Evolutionary conservation across 768 basidiomycete genomes (phyloP).

Genomic region (Fistulinella prunicolor): DNA sequence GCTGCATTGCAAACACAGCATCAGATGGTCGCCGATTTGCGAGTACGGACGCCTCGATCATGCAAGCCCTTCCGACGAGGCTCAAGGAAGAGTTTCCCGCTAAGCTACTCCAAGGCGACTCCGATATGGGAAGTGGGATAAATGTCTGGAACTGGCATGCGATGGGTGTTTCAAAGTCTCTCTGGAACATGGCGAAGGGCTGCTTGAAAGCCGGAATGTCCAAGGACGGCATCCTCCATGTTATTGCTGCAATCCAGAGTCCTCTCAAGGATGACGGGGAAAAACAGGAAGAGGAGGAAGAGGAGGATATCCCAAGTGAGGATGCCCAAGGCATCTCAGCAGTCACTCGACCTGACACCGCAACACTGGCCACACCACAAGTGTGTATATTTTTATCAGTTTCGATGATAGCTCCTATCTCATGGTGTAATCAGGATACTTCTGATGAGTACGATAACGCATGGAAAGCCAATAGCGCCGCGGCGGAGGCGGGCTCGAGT

Average conservation of each 20-base stretch:
- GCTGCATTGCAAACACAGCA: constrained; percentile 43
- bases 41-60: constrained; percentile 68
- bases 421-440: constrained; percentile 34
- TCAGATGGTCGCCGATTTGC: constrained; percentile 64
- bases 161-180: constrained; percentile 62
- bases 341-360: constrained; percentile 22
- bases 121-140: constrained; percentile 54
- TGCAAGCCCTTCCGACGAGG: constrained; percentile 63
- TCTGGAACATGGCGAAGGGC: constrained; percentile 74
- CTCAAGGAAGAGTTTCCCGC: constrained; percentile 77
- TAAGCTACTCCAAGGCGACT: constrained; percentile 51
- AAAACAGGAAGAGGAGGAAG: constrained; percentile 33
- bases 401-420: not conserved
- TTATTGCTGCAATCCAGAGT: constrained; percentile 58
- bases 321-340: constrained; percentile 22
- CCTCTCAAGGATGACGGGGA: constrained; percentile 35
- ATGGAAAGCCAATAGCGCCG: constrained; percentile 58
- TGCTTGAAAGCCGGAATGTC: constrained; percentile 55
- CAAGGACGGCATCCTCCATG: constrained; percentile 57
- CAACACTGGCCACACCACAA: constrained; percentile 23
- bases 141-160: constrained; percentile 78
- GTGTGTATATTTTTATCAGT: constrained; percentile 17
- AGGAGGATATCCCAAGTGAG: constrained; percentile 33
- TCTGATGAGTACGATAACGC: constrained; percentile 56
- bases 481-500: constrained; percentile 31